Base-by-base conservation (phyloP, 2,329 filamentous ascomycete species). In the Aspergillus fructus region DNA sequence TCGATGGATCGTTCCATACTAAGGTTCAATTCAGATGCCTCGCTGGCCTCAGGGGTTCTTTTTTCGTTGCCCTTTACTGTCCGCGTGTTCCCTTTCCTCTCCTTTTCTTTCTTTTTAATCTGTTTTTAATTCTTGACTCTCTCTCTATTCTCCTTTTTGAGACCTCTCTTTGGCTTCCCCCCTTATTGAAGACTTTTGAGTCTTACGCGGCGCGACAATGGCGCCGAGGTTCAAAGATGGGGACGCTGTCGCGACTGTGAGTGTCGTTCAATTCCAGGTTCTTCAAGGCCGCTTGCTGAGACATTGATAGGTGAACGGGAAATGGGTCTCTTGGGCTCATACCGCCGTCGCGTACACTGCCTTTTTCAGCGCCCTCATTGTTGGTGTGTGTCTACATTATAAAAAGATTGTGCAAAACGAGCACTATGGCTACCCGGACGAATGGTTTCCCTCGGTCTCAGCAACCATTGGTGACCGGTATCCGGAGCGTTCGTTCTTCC, bases 401-500 rank as follows among this genome's bases (percentile, higher is more conserved):
- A 85, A 89, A 71, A 99, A 99, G 80, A 99, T 99, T 66, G 94
- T 99, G 55, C 83, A 97, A 76, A 99, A 99, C 77, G 92, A 99
- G 76, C 90, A 93, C 79, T 96, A 92, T 75, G 91, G 91, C 66
- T 96, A 96, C 71, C 93, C 93, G 2, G 82, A 96, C 65, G 93
- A 97, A 81, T 97, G 93, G 93, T 96, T 96, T 70, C 93, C 93
- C 58, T 96, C 93, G 43, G 93, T 97, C 21, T 97, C 93, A 30
- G 89, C 94, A 41, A 97, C 94, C 37, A 99, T 99, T 77, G 94
- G 94, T 73, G 94, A 99, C 76, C 87, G 93, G 64, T 97, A 97
- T 70, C 94, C 94, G 53, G 94, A 99, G 77, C 89, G 94, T 59
- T 96, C 94, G 15, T 89, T 97, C 68, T 99, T 99, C 75, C 93